Evolutionary conservation across 2,329 filamentous ascomycete genomes (phyloP).

Genomic region (Endocalyx cinctus): DNA sequence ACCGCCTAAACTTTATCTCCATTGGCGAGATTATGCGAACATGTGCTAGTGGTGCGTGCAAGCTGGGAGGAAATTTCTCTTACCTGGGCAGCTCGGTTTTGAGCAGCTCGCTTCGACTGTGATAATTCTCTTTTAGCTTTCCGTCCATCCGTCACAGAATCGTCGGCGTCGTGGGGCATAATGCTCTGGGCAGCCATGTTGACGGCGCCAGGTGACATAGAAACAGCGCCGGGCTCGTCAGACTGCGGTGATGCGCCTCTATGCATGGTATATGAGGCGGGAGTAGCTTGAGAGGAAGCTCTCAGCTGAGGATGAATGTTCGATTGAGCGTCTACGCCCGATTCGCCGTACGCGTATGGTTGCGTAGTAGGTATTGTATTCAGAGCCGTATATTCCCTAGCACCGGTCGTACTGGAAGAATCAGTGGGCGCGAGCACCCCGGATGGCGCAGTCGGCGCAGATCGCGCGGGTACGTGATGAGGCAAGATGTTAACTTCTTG

Average conservation of each 20-base stretch:
- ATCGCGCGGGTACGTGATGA: conserved; percentile 13
- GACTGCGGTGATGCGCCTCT: conserved; percentile 23
- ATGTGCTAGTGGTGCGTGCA: too few species aligned
- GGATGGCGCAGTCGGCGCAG: too few species aligned
- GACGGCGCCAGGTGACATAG: conserved; percentile 22
- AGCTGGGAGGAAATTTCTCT: conserved; percentile 31
- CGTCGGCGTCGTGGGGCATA: conserved; percentile 29
- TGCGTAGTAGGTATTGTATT: conserved; percentile 18
- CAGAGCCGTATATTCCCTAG: conserved; percentile 13
- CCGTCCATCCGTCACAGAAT: conserved; percentile 46
- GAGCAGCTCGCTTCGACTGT: conserved; percentile 91
- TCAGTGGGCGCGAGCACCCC: too few species aligned
- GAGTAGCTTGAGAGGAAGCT: conserved; percentile 15
- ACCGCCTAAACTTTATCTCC: too few species aligned
- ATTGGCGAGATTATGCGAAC: too few species aligned
- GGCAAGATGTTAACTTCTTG: conserved; percentile 15
- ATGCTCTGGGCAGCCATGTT: conserved; percentile 27
- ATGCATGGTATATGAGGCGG: conserved; percentile 27
- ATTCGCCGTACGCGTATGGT: conserved; percentile 22
- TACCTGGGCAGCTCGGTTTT: conserved; percentile 96
- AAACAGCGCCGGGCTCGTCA: conserved; percentile 23
- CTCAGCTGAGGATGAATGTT: conserved; percentile 24
- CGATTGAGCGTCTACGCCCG: conserved; percentile 17
- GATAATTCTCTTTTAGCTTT: conserved; percentile 90
- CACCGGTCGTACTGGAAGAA: too few species aligned